A percentile compares a stretch with the other conserved stretches of the same genome.
These are phyloP conservation scores for Rauvolfia tetraphylla DNA, from an alignment of 257 asterid species.

Conservation along the genomic window DNA sequence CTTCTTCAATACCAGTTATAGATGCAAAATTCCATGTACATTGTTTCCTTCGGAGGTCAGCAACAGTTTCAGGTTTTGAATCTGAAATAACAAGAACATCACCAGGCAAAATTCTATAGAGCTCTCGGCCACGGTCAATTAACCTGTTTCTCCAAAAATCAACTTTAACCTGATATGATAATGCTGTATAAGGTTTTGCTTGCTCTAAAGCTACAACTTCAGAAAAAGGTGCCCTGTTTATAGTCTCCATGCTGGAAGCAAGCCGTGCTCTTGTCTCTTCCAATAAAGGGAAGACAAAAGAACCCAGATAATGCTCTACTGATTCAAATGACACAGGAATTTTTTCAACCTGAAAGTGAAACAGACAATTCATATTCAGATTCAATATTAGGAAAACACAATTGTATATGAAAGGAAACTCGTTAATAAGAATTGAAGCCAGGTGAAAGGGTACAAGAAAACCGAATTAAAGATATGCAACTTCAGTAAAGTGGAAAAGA, in stretches of 20 bases:
- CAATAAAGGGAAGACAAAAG: constrained; percentile 40
- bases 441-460: background rate
- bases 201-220: constrained; percentile 19
- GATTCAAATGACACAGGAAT: constrained; percentile 42
- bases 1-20: constrained; percentile 27
- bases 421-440: too few species aligned
- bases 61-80: constrained; percentile 31
- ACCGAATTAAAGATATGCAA: too few species aligned
- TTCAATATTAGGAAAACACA: background rate
- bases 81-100: constrained; percentile 41
- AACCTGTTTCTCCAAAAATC: constrained; percentile 25
- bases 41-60: constrained; percentile 29
- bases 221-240: constrained; percentile 47
- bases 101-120: constrained; percentile 49
- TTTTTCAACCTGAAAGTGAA: constrained; percentile 36
- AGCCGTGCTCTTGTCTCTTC: constrained; percentile 58
- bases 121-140: constrained; percentile 31
- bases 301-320: constrained; percentile 38
- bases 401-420: background rate
- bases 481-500: background rate
- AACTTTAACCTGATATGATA: constrained; percentile 5
- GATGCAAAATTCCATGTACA: constrained; percentile 40
- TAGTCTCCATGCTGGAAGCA: constrained; percentile 39
- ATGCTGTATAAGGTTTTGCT: background rate
- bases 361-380: background rate